Conservation (phyloP, 2,329 filamentous ascomycete species). For the Aurifilum marmelostoma region DNA sequence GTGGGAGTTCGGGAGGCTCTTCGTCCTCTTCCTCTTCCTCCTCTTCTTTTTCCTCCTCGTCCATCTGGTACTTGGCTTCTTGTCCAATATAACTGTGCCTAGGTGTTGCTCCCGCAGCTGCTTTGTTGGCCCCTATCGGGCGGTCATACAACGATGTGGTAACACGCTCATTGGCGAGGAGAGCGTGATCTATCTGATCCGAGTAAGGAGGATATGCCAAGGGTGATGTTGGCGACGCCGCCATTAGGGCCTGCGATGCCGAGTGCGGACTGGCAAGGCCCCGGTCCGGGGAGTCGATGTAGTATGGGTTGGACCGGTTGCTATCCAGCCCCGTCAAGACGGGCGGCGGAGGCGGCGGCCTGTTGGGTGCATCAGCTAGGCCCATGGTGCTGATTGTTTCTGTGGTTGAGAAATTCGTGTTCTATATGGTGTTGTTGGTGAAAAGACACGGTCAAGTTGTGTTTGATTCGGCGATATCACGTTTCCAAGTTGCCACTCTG, state of each 20-base stretch:
- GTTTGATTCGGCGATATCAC: not conserved
- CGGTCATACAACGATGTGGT: not conserved
- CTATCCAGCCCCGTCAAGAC: not conserved
- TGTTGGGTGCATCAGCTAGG: not conserved
- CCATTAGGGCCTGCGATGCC: constrained; percentile 5
- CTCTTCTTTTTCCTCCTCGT: not conserved
- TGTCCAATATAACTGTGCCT: not conserved
- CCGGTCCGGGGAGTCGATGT: not conserved
- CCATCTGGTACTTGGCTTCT: not conserved
- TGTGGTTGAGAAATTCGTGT: too few species aligned
- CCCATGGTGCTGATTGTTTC: not conserved
- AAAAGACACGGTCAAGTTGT: not conserved
- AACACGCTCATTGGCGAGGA: not conserved
- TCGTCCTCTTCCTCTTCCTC: constrained; percentile 5
- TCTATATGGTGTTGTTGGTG: not conserved
- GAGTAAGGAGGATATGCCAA: not conserved
- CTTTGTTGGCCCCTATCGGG: not conserved
- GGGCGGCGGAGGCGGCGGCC: constrained; percentile 1
- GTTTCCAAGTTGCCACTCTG: not conserved
- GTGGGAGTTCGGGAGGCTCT: constrained; percentile 11
- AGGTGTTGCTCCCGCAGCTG: not conserved
- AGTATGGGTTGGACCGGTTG: not conserved
- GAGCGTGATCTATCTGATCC: not conserved
- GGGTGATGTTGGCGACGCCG: constrained; percentile 3
- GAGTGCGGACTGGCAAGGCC: constrained; percentile 9